Percentiles rank a stretch among this genome's conserved stretches.
phyloP scores from a whole-genome alignment of 2,329 filamentous ascomycete species.

The Colletotrichum tropicicola region DNA sequence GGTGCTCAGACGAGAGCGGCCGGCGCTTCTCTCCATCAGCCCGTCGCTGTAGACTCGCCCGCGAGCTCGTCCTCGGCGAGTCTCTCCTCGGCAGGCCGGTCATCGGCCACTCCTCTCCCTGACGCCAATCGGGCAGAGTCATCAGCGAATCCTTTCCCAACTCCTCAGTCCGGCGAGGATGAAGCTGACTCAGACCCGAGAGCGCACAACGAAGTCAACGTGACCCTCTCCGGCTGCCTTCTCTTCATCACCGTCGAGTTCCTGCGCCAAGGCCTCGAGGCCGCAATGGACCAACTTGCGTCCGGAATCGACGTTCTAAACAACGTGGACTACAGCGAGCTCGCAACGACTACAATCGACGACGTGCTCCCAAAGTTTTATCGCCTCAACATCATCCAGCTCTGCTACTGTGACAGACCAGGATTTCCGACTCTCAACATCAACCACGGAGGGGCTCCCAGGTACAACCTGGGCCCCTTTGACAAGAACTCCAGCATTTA shows the following conservation, averaged over 20 bases:
- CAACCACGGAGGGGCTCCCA: neutral
- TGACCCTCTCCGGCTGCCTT: constrained; percentile 54
- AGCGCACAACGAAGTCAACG: constrained; percentile 9
- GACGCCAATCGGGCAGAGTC: neutral
- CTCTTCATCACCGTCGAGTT: constrained; percentile 65
- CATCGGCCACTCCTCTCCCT: neutral
- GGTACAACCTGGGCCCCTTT: constrained; percentile 17
- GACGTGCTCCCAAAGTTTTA: constrained; percentile 20
- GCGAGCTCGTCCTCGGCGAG: constrained; percentile 14
- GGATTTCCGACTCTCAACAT: constrained; percentile 10
- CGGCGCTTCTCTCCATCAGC: neutral
- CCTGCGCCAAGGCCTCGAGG: constrained; percentile 40
- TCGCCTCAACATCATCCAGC: constrained; percentile 20
- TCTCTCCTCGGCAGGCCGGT: neutral
- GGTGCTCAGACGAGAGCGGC: neutral
- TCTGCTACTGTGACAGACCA: constrained; percentile 18
- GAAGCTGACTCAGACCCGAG: neutral
- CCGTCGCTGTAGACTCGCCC: neutral
- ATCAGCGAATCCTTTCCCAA: constrained; percentile 40
- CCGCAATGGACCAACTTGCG: constrained; percentile 21
- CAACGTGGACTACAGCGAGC: constrained; percentile 17
- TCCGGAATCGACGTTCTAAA: constrained; percentile 20
- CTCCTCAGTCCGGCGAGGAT: constrained; percentile 42
- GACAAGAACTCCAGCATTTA: constrained; percentile 20
- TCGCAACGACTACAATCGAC: constrained; percentile 1